A percentile compares a stretch with the other conserved stretches of the same genome.
Evolutionary conservation across 345 rosid genomes (phyloP).

Genomic region (Brassica rapa): DNA sequence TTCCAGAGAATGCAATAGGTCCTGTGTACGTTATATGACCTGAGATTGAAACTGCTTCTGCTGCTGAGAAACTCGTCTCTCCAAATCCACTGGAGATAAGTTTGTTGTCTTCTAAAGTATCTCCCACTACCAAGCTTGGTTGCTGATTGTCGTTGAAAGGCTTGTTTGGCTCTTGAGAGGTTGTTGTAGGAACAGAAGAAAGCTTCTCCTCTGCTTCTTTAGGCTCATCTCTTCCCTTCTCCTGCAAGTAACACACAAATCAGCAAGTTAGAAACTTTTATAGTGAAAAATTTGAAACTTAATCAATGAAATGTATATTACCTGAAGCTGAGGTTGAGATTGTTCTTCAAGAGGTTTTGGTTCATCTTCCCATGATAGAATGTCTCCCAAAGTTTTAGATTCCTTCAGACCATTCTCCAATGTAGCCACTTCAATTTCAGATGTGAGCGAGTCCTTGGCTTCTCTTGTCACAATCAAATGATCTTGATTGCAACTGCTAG

Average conservation of each 20-base stretch:
- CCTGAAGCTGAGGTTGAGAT: constrained; percentile 32
- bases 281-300: neutral
- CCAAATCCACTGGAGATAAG: constrained; percentile 43
- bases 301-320: constrained; percentile 1
- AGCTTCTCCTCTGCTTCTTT: constrained; percentile 22
- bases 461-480: constrained; percentile 23
- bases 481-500: constrained; percentile 20
- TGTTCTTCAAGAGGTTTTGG: constrained; percentile 34
- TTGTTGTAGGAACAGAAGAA: constrained; percentile 18
- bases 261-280: constrained; percentile 9
- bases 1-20: constrained; percentile 63
- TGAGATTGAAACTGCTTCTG: constrained; percentile 55
- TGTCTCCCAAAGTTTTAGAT: constrained; percentile 48
- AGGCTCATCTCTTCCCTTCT: neutral
- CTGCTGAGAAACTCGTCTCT: constrained; percentile 78
- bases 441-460: constrained; percentile 5
- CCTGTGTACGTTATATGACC: constrained; percentile 71
- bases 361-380: constrained; percentile 42
- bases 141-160: constrained; percentile 15
- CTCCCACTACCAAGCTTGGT: constrained; percentile 20
- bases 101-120: constrained; percentile 24
- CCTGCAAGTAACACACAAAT: constrained; percentile 29
- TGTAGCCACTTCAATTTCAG: constrained; percentile 29
- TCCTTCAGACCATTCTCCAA: constrained; percentile 29
- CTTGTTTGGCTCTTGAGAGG: constrained; percentile 12